Conservation (phyloP, 768 basidiomycete species). For the Antrodiella citrinella region DNA sequence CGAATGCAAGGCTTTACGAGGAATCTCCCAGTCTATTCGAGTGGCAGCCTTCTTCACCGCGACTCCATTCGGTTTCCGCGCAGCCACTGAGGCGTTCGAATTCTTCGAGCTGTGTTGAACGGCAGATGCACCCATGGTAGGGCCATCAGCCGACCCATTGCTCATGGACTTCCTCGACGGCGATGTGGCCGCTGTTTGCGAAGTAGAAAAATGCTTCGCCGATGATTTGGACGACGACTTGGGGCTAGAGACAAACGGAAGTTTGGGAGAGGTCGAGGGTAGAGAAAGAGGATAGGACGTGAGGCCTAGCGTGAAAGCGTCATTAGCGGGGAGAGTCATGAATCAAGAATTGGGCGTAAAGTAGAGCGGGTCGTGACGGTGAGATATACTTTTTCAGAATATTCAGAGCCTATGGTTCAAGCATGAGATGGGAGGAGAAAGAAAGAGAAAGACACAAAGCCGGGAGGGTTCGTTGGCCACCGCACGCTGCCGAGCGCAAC, state of each 20-base stretch:
- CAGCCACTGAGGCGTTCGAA: background rate
- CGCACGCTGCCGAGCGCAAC: background rate
- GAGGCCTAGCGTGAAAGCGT: conserved; percentile 13
- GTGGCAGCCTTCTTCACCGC: background rate
- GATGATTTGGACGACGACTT: background rate
- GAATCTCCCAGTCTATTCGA: conserved; percentile 78
- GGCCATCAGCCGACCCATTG: conserved; percentile 3
- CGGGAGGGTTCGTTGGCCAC: background rate
- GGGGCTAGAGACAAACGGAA: conserved; percentile 8
- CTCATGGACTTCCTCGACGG: conserved; percentile 6
- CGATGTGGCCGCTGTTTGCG: background rate
- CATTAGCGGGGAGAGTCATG: conserved; percentile 14
- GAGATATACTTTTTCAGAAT: background rate
- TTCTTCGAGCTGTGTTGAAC: background rate
- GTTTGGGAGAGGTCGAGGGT: conserved; percentile 13
- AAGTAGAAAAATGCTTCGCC: background rate
- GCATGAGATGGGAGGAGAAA: background rate
- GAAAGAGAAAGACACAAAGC: background rate
- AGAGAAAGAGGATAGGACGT: conserved; percentile 9
- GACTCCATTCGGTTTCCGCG: background rate
- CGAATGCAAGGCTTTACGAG: conserved; percentile 79
- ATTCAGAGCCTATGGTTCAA: background rate
- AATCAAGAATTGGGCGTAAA: background rate
- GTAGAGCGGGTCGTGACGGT: background rate
- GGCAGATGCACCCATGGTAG: background rate